phyloP scores from a whole-genome alignment of 2,329 filamentous ascomycete genomes.

The Fusarium neocosmosporiellum region DNA sequence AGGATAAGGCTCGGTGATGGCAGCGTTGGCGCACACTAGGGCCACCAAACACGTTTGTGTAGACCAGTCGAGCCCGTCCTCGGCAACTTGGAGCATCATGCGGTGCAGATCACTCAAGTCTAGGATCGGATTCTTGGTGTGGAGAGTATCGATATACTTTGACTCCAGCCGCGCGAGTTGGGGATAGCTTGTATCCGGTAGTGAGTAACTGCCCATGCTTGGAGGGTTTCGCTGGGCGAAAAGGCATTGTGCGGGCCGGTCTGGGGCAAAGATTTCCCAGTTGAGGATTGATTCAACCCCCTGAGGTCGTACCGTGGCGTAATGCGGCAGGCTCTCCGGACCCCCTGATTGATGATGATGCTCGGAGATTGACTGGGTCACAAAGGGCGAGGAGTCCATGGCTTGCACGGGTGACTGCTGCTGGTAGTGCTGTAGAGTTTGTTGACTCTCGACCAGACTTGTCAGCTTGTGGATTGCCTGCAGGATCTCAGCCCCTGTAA shows the following conservation, averaged over 20 bases:
- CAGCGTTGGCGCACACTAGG: not conserved
- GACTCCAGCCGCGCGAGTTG: not conserved
- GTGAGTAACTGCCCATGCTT: not conserved
- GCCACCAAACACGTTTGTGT: not conserved
- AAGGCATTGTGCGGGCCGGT: not conserved
- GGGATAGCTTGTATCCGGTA: not conserved
- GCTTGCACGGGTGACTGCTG: not conserved
- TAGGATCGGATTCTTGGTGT: not conserved
- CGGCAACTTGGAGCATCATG: not conserved
- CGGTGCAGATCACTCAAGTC: not conserved
- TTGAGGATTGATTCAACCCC: not conserved
- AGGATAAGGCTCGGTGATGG: not conserved
- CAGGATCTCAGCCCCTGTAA: not conserved
- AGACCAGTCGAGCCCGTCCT: not conserved
- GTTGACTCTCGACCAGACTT: not conserved
- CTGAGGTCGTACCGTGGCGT: not conserved
- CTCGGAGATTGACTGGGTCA: not conserved
- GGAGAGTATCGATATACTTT: not conserved
- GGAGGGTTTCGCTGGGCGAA: not conserved
- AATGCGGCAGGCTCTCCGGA: not conserved
- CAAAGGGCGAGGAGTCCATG: not conserved
- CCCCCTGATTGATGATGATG: not conserved
- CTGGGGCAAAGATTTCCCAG: not conserved
- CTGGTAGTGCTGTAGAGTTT: not conserved
- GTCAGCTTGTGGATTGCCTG: not conserved